Percentiles rank a stretch among this genome's conserved stretches.
Conservation (phyloP, 2,329 filamentous ascomycete species). For the Drechslerella stenobrocha region DNA sequence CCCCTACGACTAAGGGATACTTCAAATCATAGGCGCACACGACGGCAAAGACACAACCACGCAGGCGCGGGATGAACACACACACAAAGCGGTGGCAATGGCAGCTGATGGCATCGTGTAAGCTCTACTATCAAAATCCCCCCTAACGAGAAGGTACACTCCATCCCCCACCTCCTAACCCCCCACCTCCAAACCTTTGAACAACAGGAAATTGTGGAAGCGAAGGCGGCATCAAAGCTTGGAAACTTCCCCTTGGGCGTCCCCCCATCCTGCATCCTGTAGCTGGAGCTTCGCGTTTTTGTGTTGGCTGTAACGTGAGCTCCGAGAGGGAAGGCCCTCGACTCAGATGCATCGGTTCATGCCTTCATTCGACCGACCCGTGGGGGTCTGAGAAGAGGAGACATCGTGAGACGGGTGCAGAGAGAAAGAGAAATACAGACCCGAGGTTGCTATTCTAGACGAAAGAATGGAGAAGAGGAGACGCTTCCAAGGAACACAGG, state of each 20-base stretch:
- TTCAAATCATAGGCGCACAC: conserved; percentile 50
- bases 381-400: neutral
- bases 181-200: neutral
- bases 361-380: too few relatives aligned
- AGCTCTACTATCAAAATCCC: conserved; percentile 48
- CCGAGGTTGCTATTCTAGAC: conserved; percentile 40
- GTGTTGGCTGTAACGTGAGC: conserved; percentile 8
- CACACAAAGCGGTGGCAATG: conserved; percentile 49
- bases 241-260: conserved; percentile 5
- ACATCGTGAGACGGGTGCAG: neutral
- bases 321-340: conserved; percentile 27
- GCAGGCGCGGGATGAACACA: conserved; percentile 49
- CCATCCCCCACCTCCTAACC: conserved; percentile 23
- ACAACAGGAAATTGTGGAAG: conserved; percentile 28
- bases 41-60: conserved; percentile 47
- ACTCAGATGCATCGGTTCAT: neutral
- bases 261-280: neutral
- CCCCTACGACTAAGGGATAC: conserved; percentile 42
- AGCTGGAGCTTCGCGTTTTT: neutral
- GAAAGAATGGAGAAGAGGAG: conserved; percentile 20
- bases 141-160: conserved; percentile 49
- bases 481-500: conserved; percentile 37
- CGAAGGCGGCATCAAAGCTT: conserved; percentile 19
- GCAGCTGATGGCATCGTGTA: conserved; percentile 45
- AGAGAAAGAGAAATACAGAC: conserved; percentile 22